A percentile compares a stretch with the other conserved stretches of the same genome.
Conservation (phyloP, 257 asterid species). For the Nicotiana benthamiana region DNA sequence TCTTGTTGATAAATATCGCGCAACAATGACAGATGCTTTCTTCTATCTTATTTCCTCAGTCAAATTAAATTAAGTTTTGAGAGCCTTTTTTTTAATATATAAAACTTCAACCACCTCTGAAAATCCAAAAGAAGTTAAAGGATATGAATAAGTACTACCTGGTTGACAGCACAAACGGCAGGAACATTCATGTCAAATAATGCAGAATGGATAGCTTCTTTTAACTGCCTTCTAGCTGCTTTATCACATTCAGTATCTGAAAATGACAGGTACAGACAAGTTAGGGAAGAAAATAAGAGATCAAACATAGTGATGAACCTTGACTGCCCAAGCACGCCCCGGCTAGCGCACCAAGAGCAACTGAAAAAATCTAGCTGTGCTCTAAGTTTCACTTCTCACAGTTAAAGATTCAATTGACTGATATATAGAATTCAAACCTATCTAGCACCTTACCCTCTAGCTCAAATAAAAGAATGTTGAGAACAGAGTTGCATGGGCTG, state of each 20-base stretch:
- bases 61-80: background rate
- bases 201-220: constrained; percentile 65
- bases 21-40: background rate
- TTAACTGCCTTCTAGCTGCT: constrained; percentile 68
- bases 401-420: background rate
- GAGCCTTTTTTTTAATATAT: background rate
- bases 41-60: background rate
- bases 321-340: background rate
- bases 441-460: background rate
- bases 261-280: background rate
- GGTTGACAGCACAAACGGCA: constrained; percentile 92
- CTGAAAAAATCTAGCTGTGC: background rate
- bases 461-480: background rate
- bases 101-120: background rate
- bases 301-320: background rate
- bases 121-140: constrained; percentile 1
- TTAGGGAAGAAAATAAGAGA: background rate
- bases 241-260: constrained; percentile 74
- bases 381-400: background rate
- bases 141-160: constrained; percentile 35
- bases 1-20: background rate
- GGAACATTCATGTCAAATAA: constrained; percentile 94
- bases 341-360: background rate
- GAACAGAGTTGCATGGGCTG: background rate
- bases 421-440: background rate